A percentile compares a stretch with the other conserved stretches of the same genome.
Evolutionary conservation across 169 alveolate species (phyloP).

Genomic region (Babesia bovis): DNA sequence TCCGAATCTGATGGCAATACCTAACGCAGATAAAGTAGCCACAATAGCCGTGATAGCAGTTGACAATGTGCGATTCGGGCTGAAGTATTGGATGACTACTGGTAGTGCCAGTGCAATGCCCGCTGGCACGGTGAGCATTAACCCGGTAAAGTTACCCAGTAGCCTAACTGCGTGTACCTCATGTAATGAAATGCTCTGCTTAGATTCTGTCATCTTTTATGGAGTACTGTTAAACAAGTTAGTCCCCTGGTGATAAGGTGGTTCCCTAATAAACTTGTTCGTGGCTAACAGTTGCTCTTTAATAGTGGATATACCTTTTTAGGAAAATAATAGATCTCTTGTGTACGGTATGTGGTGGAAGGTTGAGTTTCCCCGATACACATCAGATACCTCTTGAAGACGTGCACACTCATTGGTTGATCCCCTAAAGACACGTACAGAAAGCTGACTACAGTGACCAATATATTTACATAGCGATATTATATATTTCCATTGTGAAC

Average conservation of each 20-base stretch:
- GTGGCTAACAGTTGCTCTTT: no score
- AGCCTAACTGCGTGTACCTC: slow-evolving; percentile 33
- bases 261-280: no score
- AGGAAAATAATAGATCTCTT: neutral
- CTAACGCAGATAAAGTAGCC: slow-evolving; percentile 46
- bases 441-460: no score
- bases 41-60: slow-evolving; percentile 24
- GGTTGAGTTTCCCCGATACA: neutral
- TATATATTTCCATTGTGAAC: no score
- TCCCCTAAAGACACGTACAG: no score
- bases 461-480: no score
- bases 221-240: no score
- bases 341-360: neutral
- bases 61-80: slow-evolving; percentile 25
- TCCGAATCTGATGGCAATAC: slow-evolving; percentile 41
- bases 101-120: slow-evolving; percentile 48
- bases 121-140: slow-evolving; percentile 56
- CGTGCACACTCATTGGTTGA: neutral
- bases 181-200: slow-evolving; percentile 20
- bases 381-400: neutral
- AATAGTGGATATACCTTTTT: no score
- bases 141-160: slow-evolving; percentile 48
- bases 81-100: slow-evolving; percentile 10
- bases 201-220: slow-evolving; percentile 16
- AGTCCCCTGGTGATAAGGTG: no score